These are phyloP conservation scores for Penicillium lividum DNA, from an alignment of 495 filamentous ascomycete genomes.

Conservation along the genomic window DNA sequence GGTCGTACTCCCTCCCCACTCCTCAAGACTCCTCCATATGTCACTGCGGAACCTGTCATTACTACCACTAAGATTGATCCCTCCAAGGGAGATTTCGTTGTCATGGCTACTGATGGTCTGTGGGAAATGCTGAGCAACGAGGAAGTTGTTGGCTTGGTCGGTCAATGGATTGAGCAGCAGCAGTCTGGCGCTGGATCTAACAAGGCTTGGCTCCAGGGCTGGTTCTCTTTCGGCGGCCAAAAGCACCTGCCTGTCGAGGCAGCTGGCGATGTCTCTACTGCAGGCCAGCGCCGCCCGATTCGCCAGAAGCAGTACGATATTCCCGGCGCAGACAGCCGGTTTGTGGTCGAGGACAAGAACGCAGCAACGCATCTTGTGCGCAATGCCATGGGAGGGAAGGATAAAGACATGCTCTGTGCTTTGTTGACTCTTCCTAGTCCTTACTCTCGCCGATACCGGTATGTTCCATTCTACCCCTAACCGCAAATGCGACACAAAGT, in stretches of 20 bases:
- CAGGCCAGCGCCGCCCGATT: slow-evolving; percentile 67
- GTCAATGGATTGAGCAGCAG: slow-evolving; percentile 90
- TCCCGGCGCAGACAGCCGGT: slow-evolving; percentile 68
- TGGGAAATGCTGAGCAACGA: slow-evolving; percentile 99
- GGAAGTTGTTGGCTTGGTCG: slow-evolving; percentile 94
- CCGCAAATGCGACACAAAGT: not conserved
- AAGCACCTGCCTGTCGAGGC: slow-evolving; percentile 56
- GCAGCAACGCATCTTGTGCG: slow-evolving; percentile 93
- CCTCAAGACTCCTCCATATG: slow-evolving; percentile 91
- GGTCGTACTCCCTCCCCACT: slow-evolving; percentile 69
- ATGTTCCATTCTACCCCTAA: slow-evolving; percentile 22
- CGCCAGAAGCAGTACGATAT: slow-evolving; percentile 82
- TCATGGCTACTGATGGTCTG: slow-evolving; percentile 94
- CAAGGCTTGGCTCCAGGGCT: slow-evolving; percentile 49
- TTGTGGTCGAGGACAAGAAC: slow-evolving; percentile 94
- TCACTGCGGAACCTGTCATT: slow-evolving; percentile 93
- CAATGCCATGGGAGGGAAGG: slow-evolving; percentile 92
- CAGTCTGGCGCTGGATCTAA: slow-evolving; percentile 43
- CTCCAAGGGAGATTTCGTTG: slow-evolving; percentile 87
- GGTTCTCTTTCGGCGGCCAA: slow-evolving; percentile 47
- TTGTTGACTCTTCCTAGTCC: slow-evolving; percentile 89
- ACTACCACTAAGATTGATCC: slow-evolving; percentile 95
- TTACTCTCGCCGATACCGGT: slow-evolving; percentile 88
- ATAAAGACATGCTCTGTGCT: slow-evolving; percentile 92
- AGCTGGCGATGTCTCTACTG: slow-evolving; percentile 50